phyloP scores from a whole-genome alignment of 441 rosid species.

The Cnidoscolus chayamansa region DNA sequence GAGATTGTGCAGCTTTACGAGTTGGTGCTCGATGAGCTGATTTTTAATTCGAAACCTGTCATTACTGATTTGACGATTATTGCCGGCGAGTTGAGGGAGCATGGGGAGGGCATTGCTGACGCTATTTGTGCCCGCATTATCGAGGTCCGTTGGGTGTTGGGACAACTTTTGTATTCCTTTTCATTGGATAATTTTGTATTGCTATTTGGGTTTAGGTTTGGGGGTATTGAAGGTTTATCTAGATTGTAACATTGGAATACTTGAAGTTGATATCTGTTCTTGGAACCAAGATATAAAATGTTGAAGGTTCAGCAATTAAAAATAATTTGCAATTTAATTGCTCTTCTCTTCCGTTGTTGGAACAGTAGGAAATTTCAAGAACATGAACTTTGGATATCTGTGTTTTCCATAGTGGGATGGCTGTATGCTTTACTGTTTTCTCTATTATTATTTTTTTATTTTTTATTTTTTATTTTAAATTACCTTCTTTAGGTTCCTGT shows the following conservation, averaged over 20 bases:
- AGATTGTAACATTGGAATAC: no score
- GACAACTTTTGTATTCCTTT: not conserved
- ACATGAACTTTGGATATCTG: not conserved
- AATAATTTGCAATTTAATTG: no score
- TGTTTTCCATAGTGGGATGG: not conserved
- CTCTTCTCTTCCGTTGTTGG: not conserved
- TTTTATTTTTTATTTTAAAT: no score
- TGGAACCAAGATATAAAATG: not conserved
- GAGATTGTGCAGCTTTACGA: constrained; percentile 78
- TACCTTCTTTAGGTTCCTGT: constrained; percentile 58
- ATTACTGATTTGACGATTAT: constrained; percentile 96
- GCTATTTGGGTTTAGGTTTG: not conserved
- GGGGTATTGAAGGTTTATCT: not conserved
- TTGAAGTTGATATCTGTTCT: not conserved
- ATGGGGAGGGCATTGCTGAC: constrained; percentile 81
- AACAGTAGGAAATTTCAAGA: not conserved
- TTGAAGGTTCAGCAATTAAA: not conserved
- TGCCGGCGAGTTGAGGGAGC: constrained; percentile 83
- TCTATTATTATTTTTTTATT: no score
- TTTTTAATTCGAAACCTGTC: constrained; percentile 90
- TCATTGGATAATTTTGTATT: constrained; percentile 9
- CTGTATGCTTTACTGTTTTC: not conserved
- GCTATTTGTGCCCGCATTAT: constrained; percentile 82
- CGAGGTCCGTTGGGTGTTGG: constrained; percentile 49
- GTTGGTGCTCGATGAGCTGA: constrained; percentile 56